phyloP scores from a whole-genome alignment of 139 green algal species.

The Dunaliella sp. region DNA sequence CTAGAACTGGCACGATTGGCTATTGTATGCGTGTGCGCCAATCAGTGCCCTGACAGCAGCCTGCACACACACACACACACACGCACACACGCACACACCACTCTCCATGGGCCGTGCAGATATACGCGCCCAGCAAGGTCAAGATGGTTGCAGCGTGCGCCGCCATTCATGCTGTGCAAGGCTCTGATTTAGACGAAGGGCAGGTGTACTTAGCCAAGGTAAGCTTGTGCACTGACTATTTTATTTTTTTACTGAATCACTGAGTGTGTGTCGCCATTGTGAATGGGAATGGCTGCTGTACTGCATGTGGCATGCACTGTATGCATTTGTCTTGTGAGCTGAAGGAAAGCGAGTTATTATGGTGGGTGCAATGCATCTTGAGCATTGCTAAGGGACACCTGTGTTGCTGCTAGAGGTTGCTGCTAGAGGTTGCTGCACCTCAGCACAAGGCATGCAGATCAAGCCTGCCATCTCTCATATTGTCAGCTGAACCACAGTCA shows the following conservation, averaged over 20 bases:
- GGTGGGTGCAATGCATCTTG: too few relatives aligned
- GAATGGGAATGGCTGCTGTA: not conserved
- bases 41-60: too few relatives aligned
- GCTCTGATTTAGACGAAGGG: constrained; percentile 35
- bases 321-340: not conserved
- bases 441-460: not conserved
- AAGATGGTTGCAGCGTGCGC: constrained; percentile 22
- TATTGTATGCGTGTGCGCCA: too few relatives aligned
- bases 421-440: not conserved
- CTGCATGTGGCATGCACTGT: not conserved
- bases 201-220: constrained; percentile 25
- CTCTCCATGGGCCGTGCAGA: not conserved
- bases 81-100: not conserved
- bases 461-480: too few relatives aligned
- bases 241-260: not conserved
- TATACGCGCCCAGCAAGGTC: not conserved
- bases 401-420: not conserved
- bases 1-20: too few relatives aligned
- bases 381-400: not conserved
- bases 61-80: too few relatives aligned
- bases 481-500: too few relatives aligned
- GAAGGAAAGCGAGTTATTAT: not conserved
- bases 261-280: not conserved
- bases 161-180: constrained; percentile 34
- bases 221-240: not conserved